Conservation (phyloP, 768 basidiomycete species). For the Udeniomyces megalosporus region DNA sequence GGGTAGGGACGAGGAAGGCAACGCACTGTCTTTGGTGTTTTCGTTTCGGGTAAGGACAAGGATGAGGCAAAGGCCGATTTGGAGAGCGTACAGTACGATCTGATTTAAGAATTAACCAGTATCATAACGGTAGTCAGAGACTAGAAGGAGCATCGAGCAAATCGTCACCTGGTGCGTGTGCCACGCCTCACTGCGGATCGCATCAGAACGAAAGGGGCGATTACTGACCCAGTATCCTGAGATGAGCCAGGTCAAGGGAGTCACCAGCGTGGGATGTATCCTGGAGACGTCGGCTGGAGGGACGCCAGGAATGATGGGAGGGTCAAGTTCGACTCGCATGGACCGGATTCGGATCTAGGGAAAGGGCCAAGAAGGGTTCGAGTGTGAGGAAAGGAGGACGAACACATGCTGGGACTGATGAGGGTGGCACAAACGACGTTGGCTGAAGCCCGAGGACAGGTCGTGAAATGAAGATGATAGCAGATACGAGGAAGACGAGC, state of each 20-base stretch:
- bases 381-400: conserved; percentile 14
- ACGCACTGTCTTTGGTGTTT: conserved; percentile 52
- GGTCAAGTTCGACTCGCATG: conserved; percentile 7
- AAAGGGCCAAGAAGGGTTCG: background rate
- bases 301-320: conserved; percentile 5
- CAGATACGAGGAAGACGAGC: no score
- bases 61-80: conserved; percentile 69
- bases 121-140: no score
- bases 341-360: background rate
- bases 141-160: no score
- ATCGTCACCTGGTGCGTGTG: no score
- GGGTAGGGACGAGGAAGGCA: no score
- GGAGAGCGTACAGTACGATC: conserved; percentile 46
- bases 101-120: background rate
- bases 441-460: no score
- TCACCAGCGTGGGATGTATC: conserved; percentile 51
- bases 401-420: conserved; percentile 48
- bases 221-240: conserved; percentile 28
- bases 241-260: conserved; percentile 38
- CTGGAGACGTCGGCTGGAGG: conserved; percentile 38
- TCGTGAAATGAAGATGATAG: no score
- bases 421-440: conserved; percentile 53
- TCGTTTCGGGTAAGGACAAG: conserved; percentile 53
- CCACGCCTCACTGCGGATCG: background rate
- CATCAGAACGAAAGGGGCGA: background rate